phyloP scores from a whole-genome alignment of 352 stramenopile species.

The Peronospora farinosa region DNA sequence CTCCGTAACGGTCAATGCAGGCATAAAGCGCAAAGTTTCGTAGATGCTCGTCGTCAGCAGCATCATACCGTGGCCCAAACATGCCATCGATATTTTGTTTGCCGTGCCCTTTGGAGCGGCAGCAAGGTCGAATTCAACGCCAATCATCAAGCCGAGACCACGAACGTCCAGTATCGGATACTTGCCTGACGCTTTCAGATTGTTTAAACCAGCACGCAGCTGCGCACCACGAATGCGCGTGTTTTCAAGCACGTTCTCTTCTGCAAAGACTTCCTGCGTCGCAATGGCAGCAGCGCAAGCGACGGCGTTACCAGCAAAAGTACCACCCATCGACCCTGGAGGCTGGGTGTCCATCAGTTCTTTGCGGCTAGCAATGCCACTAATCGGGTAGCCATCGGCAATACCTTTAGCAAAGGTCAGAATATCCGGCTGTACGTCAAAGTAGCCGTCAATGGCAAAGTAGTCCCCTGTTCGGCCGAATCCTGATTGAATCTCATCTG shows the following conservation, averaged over 20 bases:
- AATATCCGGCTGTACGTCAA: conserved; percentile 87
- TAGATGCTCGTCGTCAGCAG: conserved; percentile 88
- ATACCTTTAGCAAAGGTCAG: conserved; percentile 92
- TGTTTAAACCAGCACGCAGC: conserved; percentile 67
- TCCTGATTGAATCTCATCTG: conserved; percentile 90
- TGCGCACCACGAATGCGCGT: conserved; percentile 60
- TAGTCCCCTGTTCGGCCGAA: conserved; percentile 84
- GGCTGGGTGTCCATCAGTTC: conserved; percentile 81
- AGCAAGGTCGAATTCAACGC: conserved; percentile 83
- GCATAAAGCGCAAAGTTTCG: conserved; percentile 91
- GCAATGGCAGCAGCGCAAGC: conserved; percentile 88
- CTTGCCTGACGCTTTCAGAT: conserved; percentile 62
- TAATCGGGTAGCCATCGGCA: conserved; percentile 88
- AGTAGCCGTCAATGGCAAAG: conserved; percentile 84
- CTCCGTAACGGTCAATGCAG: conserved; percentile 80
- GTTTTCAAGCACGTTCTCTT: conserved; percentile 89
- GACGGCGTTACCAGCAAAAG: conserved; percentile 90
- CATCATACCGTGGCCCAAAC: conserved; percentile 86
- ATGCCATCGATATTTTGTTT: conserved; percentile 67
- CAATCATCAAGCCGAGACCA: conserved; percentile 90
- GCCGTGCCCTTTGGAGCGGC: conserved; percentile 55
- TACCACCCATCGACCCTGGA: conserved; percentile 89
- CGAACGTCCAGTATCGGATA: conserved; percentile 85
- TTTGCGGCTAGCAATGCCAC: conserved; percentile 80
- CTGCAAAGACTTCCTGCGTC: conserved; percentile 79